Evolutionary conservation across 192 early-diverging fungal genomes (phyloP).

Genomic region (Umbelopsis ramanniana): DNA sequence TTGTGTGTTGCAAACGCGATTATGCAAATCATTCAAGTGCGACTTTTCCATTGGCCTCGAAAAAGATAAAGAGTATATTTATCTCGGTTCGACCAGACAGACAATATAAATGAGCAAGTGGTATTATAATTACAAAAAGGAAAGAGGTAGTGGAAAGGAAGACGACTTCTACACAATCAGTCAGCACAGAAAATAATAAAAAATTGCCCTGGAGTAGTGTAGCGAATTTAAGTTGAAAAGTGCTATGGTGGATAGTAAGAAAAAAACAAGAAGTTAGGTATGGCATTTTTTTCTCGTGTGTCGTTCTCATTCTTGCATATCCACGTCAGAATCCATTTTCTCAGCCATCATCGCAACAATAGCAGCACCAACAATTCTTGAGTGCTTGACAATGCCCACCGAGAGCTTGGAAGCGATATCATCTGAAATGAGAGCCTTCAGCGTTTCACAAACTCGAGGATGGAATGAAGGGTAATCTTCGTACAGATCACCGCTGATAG

Average conservation of each 20-base stretch:
- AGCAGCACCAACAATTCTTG: slow-evolving; percentile 43
- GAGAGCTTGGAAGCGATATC: slow-evolving; percentile 40
- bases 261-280: no score
- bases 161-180: no score
- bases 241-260: no score
- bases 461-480: slow-evolving; percentile 45
- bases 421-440: slow-evolving; percentile 39
- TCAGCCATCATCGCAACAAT: slow-evolving; percentile 49
- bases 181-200: no score
- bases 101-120: slow-evolving; percentile 3
- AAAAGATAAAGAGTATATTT: not conserved
- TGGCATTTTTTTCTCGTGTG: no score
- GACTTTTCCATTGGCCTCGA: slow-evolving; percentile 1
- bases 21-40: slow-evolving; percentile 3
- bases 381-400: slow-evolving; percentile 40
- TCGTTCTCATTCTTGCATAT: slow-evolving; percentile 5
- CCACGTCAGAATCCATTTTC: slow-evolving; percentile 12
- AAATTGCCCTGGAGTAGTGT: no score
- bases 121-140: slow-evolving; percentile 11
- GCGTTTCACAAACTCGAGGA: slow-evolving; percentile 42
- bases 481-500: slow-evolving; percentile 45
- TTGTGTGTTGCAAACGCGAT: not conserved
- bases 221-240: no score
- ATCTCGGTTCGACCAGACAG: not conserved
- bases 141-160: not conserved